Conservation (phyloP, 2,329 filamentous ascomycete genomes). For the Pseudomassariella vexata region DNA sequence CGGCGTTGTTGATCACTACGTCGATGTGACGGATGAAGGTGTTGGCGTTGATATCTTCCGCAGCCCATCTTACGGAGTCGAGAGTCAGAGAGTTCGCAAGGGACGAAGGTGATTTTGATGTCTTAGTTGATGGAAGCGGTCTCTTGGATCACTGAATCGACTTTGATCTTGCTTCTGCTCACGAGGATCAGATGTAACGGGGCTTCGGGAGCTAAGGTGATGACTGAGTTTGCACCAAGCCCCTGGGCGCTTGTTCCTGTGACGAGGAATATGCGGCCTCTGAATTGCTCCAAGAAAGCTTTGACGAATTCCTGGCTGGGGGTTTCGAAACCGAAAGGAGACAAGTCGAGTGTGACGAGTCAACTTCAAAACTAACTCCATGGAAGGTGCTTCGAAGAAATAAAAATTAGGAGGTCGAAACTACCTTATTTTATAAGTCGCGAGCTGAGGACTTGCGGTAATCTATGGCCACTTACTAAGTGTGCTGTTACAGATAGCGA, state of each 20-base stretch:
- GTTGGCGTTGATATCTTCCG: slow-evolving; percentile 11
- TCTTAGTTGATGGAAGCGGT: slow-evolving; percentile 9
- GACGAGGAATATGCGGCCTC: slow-evolving; percentile 15
- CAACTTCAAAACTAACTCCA: too few relatives aligned
- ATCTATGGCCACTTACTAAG: too few relatives aligned
- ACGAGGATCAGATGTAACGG: slow-evolving; percentile 13
- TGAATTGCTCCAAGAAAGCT: slow-evolving; percentile 9
- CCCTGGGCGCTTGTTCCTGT: slow-evolving; percentile 10
- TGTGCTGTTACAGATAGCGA: too few relatives aligned
- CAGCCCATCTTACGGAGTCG: slow-evolving; percentile 12
- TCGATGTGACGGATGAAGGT: slow-evolving; percentile 11
- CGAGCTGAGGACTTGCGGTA: too few relatives aligned
- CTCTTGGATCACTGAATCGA: slow-evolving; percentile 12
- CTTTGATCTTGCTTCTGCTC: slow-evolving; percentile 9
- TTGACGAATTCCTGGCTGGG: slow-evolving; percentile 7
- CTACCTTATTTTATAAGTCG: too few relatives aligned
- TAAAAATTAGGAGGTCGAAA: too few relatives aligned
- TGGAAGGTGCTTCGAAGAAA: too few relatives aligned
- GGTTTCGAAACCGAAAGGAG: slow-evolving; percentile 9
- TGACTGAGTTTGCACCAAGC: slow-evolving; percentile 8
- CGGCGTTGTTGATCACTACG: slow-evolving; percentile 14
- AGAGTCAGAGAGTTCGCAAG: slow-evolving; percentile 12
- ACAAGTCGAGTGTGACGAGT: too few relatives aligned
- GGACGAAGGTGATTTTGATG: slow-evolving; percentile 11
- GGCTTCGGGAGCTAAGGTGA: slow-evolving; percentile 6